Evolutionary conservation across 2,329 filamentous ascomycete species (phyloP).

Genomic region (Falciphora oryzae): DNA sequence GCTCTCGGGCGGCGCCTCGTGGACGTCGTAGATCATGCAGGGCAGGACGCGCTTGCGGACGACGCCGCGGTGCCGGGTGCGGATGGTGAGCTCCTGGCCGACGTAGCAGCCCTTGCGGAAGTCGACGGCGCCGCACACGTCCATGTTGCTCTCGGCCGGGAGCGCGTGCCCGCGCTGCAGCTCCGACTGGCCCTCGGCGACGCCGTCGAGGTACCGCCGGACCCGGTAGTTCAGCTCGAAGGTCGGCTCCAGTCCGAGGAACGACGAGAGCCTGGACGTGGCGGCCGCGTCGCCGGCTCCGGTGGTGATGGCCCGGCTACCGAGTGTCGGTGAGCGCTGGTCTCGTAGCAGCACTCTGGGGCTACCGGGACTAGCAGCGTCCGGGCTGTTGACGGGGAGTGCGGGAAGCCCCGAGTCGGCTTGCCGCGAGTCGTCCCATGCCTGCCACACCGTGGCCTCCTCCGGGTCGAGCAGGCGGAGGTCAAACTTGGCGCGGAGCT

Average conservation of each 20-base stretch:
- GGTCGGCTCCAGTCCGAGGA: slow-evolving; percentile 22
- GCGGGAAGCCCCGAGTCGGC: background rate
- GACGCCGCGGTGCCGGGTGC: slow-evolving; percentile 89
- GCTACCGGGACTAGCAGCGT: slow-evolving; percentile 7
- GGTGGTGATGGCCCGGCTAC: slow-evolving; percentile 39
- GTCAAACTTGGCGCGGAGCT: slow-evolving; percentile 72
- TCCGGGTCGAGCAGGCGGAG: slow-evolving; percentile 59
- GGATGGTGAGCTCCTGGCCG: slow-evolving; percentile 92
- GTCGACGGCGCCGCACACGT: slow-evolving; percentile 78
- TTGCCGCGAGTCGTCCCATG: slow-evolving; percentile 57
- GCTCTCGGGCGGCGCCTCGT: slow-evolving; percentile 33
- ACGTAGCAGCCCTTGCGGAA: slow-evolving; percentile 97
- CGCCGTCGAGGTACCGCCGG: slow-evolving; percentile 70
- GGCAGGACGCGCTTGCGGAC: slow-evolving; percentile 87
- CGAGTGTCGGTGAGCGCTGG: slow-evolving; percentile 48
- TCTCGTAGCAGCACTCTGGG: slow-evolving; percentile 40
- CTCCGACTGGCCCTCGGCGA: slow-evolving; percentile 81
- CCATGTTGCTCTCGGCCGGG: slow-evolving; percentile 85
- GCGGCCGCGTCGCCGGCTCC: slow-evolving; percentile 3
- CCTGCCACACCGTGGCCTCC: slow-evolving; percentile 65
- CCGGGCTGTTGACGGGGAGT: background rate
- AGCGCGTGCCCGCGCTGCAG: slow-evolving; percentile 65
- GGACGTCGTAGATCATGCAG: slow-evolving; percentile 63
- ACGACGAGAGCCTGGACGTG: slow-evolving; percentile 7
- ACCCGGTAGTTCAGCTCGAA: slow-evolving; percentile 61